Evolutionary conservation across 768 basidiomycete species (phyloP).

Genomic region (Mycena leptocephala): DNA sequence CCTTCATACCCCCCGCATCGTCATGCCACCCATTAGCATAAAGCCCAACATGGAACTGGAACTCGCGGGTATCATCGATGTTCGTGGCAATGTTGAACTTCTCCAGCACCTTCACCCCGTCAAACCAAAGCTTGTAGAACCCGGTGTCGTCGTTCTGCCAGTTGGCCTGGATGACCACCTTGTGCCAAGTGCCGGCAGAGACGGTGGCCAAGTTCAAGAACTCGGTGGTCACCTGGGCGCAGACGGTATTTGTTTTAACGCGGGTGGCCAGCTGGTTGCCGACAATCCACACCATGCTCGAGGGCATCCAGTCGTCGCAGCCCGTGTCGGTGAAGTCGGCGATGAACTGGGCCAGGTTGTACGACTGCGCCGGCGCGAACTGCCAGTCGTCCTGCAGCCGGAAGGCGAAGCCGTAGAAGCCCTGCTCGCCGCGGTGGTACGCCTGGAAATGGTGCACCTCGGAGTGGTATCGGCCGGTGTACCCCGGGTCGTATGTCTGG

Average conservation of each 20-base stretch:
- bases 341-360: constrained; percentile 20
- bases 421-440: constrained; percentile 11
- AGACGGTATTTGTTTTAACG: neutral
- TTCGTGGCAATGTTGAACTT: constrained; percentile 13
- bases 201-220: constrained; percentile 18
- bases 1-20: constrained; percentile 8
- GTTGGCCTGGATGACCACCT: constrained; percentile 17
- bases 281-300: constrained; percentile 20
- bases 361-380: constrained; percentile 15
- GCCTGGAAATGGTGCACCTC: neutral
- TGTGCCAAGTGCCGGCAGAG: constrained; percentile 9
- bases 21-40: constrained; percentile 20
- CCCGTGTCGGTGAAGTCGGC: constrained; percentile 17
- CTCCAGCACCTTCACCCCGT: constrained; percentile 13
- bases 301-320: constrained; percentile 10
- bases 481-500: constrained; percentile 15
- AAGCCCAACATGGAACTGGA: constrained; percentile 14
- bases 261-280: constrained; percentile 14
- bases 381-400: constrained; percentile 23
- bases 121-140: constrained; percentile 19
- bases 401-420: constrained; percentile 18
- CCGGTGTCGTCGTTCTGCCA: constrained; percentile 18
- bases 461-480: constrained; percentile 17
- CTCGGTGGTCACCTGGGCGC: constrained; percentile 12
- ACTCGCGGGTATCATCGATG: no score